Base-by-base conservation (phyloP, 208 protist genomes). In the Trypanosoma platydactyli region DNA sequence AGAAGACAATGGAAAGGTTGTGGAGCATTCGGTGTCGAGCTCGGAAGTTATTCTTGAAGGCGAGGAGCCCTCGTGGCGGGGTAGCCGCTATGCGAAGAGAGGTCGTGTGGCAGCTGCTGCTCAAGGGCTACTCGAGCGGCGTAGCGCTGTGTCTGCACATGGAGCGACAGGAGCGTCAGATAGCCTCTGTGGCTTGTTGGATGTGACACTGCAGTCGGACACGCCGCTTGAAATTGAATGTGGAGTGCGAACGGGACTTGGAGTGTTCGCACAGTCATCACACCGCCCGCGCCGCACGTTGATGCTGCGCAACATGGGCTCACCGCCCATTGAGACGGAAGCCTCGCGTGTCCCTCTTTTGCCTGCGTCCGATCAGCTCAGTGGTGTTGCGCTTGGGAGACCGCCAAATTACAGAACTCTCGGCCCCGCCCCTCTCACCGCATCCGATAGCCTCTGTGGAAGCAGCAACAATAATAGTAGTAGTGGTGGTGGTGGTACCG, bases 281-380 rank as follows among this genome's bases (percentile, higher is more conserved):
- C 59, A 58, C 24, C 60, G 60, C 16, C 30, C 45, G 33, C 48
- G 62, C 42, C 67, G 69, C 40, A 60, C 38, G 27, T 27, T 69
- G 12, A 54, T 73, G 42, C 57, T 87, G 55, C 81, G 81, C n/a
- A 78, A 83, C 53, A 58, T 87, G 1, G 74, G 77, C 35, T 72
- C 50, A 38, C 61, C 68, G 2, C 27, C 46, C 13, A 49, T 80
- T 4, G 64, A 73, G 13, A 70, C 81, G 30, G 41, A 71, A 25
- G 16, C 55, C 24, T 52, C 67, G 11, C 59, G 46, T 42, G 44
- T 46, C 2, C 78, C 83, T 13, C 64, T 54, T 13, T 72, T 92
- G 27, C 86, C 86, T 3, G 60, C 73, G 27, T 74, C 74, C 7
- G 76, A 88, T 42, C 64, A 83, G 57, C 81, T 92, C 13, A 88